Evolutionary conservation across 2,329 filamentous ascomycete species (phyloP), one percentile per base, ranked within the genome.

Genomic region (Paraphoma sp.): DNA sequence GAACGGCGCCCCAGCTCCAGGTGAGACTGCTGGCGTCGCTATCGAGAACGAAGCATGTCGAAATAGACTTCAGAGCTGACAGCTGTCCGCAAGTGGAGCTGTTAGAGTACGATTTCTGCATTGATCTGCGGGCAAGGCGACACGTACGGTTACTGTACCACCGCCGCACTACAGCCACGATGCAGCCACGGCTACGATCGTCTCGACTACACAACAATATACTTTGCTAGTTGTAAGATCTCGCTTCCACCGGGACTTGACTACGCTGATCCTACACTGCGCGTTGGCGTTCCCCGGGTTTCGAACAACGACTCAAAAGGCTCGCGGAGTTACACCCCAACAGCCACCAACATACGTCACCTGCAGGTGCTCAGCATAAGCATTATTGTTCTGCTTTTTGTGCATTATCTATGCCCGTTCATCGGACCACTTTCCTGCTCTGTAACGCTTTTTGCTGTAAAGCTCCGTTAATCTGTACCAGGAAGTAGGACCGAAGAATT

Each of bases 401-500:
- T 14, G 33, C 33, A 10, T 36, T 36, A 6, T 36, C 10, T 2
- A 3, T 36, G 33, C 7, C 10, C 2, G 9, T 10, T 7, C 6
- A 10, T 36, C 33, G 33, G 33, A 36, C 9, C 10, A 36, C 33
- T 36, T 36, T 10, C 33, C 33, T 36, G 14, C 33, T 10, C 10
- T 14, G 10, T 36, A 14, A 36, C 10, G 33, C 3, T 23, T 5
- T 23, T 23, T 23, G 23, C 23, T 23, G 23, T 23, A 23, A 23
- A 23, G 23, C 5, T 23, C 23, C 33, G 33, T 36, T 36, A 36
- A 3, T 7, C 33, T 36, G 10, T 10, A 36, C 10, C 33, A 36
- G 29, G 40, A 14, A 45, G 16, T n/a, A 44, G 48, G 40, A n/a
- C 48, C 48, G 48, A 33, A 42, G 30, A 17, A n/a, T 36, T 43